A percentile compares a stretch with the other conserved stretches of the same genome.
Evolutionary conservation across 2,329 filamentous ascomycete species (phyloP).

Genomic region (Phyllosticta paracitricarpa): DNA sequence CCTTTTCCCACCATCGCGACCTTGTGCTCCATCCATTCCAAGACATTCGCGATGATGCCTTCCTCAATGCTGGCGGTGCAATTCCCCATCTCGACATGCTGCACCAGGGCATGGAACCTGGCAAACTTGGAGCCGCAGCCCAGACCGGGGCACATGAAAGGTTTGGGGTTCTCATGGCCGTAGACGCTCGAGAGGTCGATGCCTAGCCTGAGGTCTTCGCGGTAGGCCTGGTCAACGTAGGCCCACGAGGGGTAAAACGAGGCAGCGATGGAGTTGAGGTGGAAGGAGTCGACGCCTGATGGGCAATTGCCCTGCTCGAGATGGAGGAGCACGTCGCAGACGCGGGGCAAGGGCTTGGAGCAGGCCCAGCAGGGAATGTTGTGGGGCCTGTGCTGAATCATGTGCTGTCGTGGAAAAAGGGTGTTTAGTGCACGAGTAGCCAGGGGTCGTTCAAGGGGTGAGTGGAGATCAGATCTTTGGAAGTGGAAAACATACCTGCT

Average conservation of each 20-base stretch:
- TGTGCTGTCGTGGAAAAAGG: not conserved
- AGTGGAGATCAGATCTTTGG: not conserved
- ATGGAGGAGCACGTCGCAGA: not conserved
- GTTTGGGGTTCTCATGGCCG: not conserved
- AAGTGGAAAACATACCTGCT: not conserved
- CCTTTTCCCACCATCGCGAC: no score
- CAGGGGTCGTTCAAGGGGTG: no score
- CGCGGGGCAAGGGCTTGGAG: not conserved
- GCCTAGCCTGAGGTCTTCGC: conserved; percentile 9
- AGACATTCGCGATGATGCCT: not conserved
- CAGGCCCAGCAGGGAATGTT: conserved; percentile 1
- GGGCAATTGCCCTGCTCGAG: conserved; percentile 14
- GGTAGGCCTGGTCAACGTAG: conserved; percentile 15
- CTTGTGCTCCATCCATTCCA: conserved; percentile 3
- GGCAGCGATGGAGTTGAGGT: conserved; percentile 15
- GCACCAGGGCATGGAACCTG: not conserved
- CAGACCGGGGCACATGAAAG: not conserved
- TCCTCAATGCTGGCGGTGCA: not conserved
- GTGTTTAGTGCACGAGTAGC: not conserved
- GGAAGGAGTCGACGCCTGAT: conserved; percentile 12
- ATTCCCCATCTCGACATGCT: not conserved
- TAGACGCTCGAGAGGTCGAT: not conserved
- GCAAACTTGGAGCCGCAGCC: not conserved
- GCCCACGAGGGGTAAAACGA: conserved; percentile 14
- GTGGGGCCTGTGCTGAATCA: not conserved